Percentiles rank a stretch among this genome's conserved stretches.
Conservation (phyloP, 2,329 filamentous ascomycete genomes). For the Botryotinia globosa region DNA sequence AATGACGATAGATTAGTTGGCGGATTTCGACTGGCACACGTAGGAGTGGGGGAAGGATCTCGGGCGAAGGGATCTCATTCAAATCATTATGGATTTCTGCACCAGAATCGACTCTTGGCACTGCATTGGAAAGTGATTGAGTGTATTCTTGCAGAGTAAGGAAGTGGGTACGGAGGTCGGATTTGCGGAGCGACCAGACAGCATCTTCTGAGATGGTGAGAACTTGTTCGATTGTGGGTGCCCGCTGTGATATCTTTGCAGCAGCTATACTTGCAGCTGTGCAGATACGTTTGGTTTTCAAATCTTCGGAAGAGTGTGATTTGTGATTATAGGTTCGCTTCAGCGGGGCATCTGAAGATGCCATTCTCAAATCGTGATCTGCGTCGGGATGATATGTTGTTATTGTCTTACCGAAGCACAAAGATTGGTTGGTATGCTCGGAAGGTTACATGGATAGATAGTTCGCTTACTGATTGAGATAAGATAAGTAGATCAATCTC, state of each 20-base stretch:
- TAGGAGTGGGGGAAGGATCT: slow-evolving; percentile 25
- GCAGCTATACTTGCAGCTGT: slow-evolving; percentile 9
- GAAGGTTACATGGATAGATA: not conserved
- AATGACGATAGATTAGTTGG: slow-evolving; percentile 28
- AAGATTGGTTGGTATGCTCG: not conserved
- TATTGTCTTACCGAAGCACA: slow-evolving; percentile 10
- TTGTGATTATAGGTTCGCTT: not conserved
- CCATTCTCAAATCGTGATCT: not conserved
- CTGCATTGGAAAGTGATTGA: slow-evolving; percentile 23
- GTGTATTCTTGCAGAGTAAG: slow-evolving; percentile 31
- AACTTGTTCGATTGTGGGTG: slow-evolving; percentile 17
- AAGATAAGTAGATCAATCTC: slow-evolving; percentile 8
- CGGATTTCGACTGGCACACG: slow-evolving; percentile 32
- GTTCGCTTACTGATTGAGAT: slow-evolving; percentile 2
- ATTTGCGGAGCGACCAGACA: slow-evolving; percentile 31
- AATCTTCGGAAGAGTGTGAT: not conserved
- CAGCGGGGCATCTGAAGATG: not conserved
- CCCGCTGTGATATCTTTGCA: slow-evolving; percentile 3
- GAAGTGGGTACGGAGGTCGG: slow-evolving; percentile 30
- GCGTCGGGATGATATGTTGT: slow-evolving; percentile 1
- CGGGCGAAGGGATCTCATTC: not conserved
- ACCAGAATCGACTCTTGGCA: slow-evolving; percentile 10
- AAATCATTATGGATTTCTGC: slow-evolving; percentile 12
- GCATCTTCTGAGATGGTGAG: slow-evolving; percentile 30
- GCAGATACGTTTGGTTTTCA: not conserved